These are phyloP conservation scores for Phylloporus sp. DNA, from an alignment of 768 basidiomycete genomes.

Conservation along the genomic window DNA sequence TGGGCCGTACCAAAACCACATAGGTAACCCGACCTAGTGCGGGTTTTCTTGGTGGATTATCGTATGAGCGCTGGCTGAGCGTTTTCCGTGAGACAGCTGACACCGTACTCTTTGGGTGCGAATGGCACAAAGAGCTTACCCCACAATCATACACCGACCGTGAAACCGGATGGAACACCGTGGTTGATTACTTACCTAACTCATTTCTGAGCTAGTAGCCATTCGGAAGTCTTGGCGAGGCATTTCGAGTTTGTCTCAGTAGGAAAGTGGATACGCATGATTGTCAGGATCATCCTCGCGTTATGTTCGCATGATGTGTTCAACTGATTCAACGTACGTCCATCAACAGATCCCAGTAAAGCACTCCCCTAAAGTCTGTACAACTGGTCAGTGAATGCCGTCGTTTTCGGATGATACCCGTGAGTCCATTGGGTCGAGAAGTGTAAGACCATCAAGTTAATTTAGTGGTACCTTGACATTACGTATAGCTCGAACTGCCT, in stretches of 20 bases:
- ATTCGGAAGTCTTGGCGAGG: conserved; percentile 2
- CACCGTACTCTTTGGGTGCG: neutral
- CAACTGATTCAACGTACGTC: conserved; percentile 11
- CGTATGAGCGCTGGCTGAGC: neutral
- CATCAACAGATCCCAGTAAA: conserved; percentile 16
- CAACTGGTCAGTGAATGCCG: neutral
- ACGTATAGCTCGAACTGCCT: conserved; percentile 11
- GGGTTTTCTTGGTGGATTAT: neutral
- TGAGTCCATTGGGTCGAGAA: neutral
- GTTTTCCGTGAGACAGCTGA: neutral
- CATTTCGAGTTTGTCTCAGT: neutral
- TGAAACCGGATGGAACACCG: neutral
- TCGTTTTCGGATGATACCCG: conserved; percentile 7
- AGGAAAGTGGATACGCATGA: neutral
- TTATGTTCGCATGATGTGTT: neutral
- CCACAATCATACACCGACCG: conserved; percentile 13
- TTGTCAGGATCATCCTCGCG: neutral
- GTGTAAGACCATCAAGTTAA: conserved; percentile 8
- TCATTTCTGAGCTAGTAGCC: neutral
- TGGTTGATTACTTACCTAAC: conserved; percentile 2
- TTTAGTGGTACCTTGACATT: conserved; percentile 4
- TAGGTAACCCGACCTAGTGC: neutral
- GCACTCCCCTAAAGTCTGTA: neutral
- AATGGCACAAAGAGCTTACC: conserved; percentile 25
- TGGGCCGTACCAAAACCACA: neutral